Evolutionary conservation across 139 green algal genomes (phyloP), one percentile per base, ranked within the genome.

Genomic region (Mychonastes homosphaera): DNA sequence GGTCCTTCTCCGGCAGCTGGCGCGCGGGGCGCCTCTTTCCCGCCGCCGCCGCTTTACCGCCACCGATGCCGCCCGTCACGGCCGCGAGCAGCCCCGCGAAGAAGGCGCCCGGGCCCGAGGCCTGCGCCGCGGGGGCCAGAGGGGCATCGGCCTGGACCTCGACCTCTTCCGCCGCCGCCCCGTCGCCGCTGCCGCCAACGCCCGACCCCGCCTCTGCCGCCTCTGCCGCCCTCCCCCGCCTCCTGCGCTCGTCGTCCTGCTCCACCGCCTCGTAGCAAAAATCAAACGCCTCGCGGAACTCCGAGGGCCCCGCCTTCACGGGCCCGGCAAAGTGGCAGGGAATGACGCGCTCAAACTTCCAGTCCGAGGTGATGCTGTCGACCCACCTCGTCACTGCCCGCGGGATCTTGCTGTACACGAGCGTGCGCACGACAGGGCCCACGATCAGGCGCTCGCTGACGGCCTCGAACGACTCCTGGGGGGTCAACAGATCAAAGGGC

Each of bases 251-350:
- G n/a, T 7, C 35, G 4, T 26, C 52, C 27, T 12, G 9, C 16
- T 16, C 51, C 10, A 34, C 18, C 7, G 43, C 28, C 5, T 72
- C 50, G 54, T 75, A 79, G 7, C 46, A 57, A 59, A 79, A 79
- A 6, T 65, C 2, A 51, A 79, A 79, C 16, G 65, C 72, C 9
- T 56, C 65, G 34, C 57, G 63, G 50, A 83, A 67, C 24, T 83
- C 76, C 3, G 62, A 34, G 6, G 63, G 67, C 0, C 57, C 44
- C 1, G 70, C 66, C 43, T 48, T 51, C 3, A 97, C 71, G 32
- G 90, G 90, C 5, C 79, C 90, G 10, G 68, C 69, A 56, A 97
- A 95, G 63, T 97, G 90, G 53, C 72, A 81, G 27, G 90, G 88
- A 46, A 97, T 92, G 74, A 97, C 74, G 26, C 74, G 63, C 15